Conservation (phyloP, 2,329 filamentous ascomycete genomes). For the Calycina marina region DNA sequence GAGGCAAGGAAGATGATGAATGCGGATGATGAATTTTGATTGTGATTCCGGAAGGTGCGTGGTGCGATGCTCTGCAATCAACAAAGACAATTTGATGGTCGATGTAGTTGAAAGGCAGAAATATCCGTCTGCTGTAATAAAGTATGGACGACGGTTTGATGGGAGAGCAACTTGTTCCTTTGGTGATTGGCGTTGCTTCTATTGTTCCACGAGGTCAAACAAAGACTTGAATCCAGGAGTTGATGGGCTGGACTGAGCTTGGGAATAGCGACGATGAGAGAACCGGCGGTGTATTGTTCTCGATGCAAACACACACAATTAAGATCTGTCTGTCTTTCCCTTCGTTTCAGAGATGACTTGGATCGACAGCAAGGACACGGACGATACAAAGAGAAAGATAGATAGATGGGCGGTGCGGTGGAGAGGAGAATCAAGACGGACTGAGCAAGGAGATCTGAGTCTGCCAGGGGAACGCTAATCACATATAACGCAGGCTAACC, state of each 20-base stretch:
- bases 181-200: not conserved
- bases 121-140: slow-evolving; percentile 1
- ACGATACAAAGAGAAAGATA: slow-evolving; percentile 7
- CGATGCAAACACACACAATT: not conserved
- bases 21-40: not conserved
- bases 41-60: not conserved
- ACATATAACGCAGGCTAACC: not conserved
- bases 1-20: not conserved
- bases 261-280: not conserved
- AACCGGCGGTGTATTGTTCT: not conserved
- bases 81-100: slow-evolving; percentile 16
- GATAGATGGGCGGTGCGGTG: slow-evolving; percentile 12
- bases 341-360: not conserved
- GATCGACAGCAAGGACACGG: not conserved
- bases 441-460: not conserved
- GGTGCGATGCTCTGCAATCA: slow-evolving; percentile 16
- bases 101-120: slow-evolving; percentile 10
- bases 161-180: too few relatives aligned
- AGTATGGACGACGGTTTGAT: slow-evolving; percentile 1
- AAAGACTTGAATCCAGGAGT: not conserved
- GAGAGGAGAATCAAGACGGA: not conserved
- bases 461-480: not conserved
- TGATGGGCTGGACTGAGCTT: not conserved
- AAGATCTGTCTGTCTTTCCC: not conserved
- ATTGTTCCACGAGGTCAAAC: slow-evolving; percentile 3